Percentiles rank a stretch among this genome's conserved stretches.
Evolutionary conservation across 2,329 filamentous ascomycete species (phyloP).

Genomic region (Aquanectria penicillioides): DNA sequence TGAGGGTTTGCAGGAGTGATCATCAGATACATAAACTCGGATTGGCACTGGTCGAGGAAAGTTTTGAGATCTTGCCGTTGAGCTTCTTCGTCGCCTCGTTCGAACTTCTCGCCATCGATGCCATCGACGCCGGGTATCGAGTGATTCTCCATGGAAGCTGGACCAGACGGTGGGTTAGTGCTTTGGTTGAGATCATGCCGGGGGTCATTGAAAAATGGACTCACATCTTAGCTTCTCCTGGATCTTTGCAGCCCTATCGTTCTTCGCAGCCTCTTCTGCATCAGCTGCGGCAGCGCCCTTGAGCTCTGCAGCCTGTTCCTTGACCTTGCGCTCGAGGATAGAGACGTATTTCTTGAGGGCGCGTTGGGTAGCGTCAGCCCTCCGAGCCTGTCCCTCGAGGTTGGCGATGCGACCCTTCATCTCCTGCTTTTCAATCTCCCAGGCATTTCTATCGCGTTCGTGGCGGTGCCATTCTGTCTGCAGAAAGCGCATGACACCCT

Average conservation of each 20-base stretch:
- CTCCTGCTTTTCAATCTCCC: slow-evolving; percentile 99
- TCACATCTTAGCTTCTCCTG: slow-evolving; percentile 67
- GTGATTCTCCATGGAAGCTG: slow-evolving; percentile 56
- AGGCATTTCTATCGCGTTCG: slow-evolving; percentile 95
- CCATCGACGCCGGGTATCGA: slow-evolving; percentile 56
- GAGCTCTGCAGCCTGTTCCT: slow-evolving; percentile 80
- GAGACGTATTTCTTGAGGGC: slow-evolving; percentile 89
- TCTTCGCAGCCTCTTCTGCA: slow-evolving; percentile 56
- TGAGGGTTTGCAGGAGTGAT: slow-evolving; percentile 72
- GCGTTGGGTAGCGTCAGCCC: slow-evolving; percentile 88
- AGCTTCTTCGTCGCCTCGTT: slow-evolving; percentile 57
- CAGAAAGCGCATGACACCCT: slow-evolving; percentile 97
- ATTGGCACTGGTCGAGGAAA: slow-evolving; percentile 72
- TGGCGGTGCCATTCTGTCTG: slow-evolving; percentile 99
- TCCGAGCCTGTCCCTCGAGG: slow-evolving; percentile 88
- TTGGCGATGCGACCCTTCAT: slow-evolving; percentile 98
- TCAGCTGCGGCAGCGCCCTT: slow-evolving; percentile 57
- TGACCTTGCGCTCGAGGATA: slow-evolving; percentile 88
- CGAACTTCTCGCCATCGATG: slow-evolving; percentile 56
- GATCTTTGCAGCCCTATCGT: slow-evolving; percentile 63
- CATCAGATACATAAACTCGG: slow-evolving; percentile 75
- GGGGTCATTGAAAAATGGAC: slow-evolving; percentile 25
- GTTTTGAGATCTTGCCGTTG: slow-evolving; percentile 65
- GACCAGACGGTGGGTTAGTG: slow-evolving; percentile 24
- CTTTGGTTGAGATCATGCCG: not conserved